Percentiles rank a stretch among this genome's conserved stretches.
Conservation (phyloP, 805 yeast species). For the Metschnikowia similis region DNA sequence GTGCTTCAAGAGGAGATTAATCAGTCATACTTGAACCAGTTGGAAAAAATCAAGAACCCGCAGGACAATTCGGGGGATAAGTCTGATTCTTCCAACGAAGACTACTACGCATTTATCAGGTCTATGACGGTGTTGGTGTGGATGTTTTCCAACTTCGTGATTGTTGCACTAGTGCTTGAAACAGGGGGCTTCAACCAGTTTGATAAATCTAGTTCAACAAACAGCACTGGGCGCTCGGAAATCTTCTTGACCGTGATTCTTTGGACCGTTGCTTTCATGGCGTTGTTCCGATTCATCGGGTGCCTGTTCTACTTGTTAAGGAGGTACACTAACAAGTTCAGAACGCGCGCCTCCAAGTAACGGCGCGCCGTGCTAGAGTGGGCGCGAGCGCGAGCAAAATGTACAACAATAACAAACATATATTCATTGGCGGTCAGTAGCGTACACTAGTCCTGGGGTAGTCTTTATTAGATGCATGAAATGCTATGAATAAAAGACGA, state of each 20-base stretch:
- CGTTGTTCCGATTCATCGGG: constrained; percentile 53
- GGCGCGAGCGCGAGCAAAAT: not conserved
- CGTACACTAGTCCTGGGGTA: not conserved
- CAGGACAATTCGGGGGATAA: constrained; percentile 27
- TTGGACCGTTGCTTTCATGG: constrained; percentile 61
- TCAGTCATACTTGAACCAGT: constrained; percentile 47
- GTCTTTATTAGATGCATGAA: not conserved
- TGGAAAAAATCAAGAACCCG: constrained; percentile 48
- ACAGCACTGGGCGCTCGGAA: constrained; percentile 32
- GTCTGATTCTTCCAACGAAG: constrained; percentile 33
- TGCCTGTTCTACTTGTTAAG: constrained; percentile 45
- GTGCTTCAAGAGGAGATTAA: constrained; percentile 50
- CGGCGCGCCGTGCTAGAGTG: not conserved
- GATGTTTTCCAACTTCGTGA: constrained; percentile 42
- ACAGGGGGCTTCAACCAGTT: constrained; percentile 44
- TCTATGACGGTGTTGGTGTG: constrained; percentile 45
- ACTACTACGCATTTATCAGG: constrained; percentile 43
- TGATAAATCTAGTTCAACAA: constrained; percentile 25
- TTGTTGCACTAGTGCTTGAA: constrained; percentile 39
- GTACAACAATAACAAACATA: not conserved
- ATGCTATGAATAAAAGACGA: constrained; percentile 17
- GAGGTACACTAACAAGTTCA: constrained; percentile 28
- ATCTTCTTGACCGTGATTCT: constrained; percentile 49
- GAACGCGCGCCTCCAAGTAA: constrained; percentile 8
- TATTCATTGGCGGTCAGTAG: not conserved